These are phyloP conservation scores for Graphilbum sp. DNA, from an alignment of 2,329 filamentous ascomycete genomes.

Conservation along the genomic window DNA sequence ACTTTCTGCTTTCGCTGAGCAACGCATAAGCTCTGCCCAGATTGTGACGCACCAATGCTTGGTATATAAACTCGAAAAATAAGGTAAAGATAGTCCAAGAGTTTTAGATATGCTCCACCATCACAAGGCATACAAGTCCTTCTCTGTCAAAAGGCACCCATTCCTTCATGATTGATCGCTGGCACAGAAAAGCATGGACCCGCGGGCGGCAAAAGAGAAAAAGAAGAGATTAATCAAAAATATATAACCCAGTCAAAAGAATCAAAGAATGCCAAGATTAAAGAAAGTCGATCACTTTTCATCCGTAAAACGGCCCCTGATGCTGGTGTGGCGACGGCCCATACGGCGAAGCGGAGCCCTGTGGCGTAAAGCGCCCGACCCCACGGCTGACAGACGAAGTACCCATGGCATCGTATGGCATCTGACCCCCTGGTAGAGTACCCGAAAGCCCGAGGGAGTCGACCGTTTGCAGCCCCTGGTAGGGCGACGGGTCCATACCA, in stretches of 20 bases:
- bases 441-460: constrained; percentile 23
- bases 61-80: too few relatives aligned
- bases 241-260: too few relatives aligned
- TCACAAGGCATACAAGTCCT: too few relatives aligned
- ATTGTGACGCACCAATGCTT: too few relatives aligned
- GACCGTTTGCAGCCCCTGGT: constrained; percentile 15
- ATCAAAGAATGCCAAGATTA: background rate
- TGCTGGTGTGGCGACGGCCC: constrained; percentile 23
- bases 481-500: constrained; percentile 17
- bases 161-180: too few relatives aligned
- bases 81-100: too few relatives aligned
- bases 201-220: background rate
- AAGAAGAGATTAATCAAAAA: background rate
- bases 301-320: constrained; percentile 12
- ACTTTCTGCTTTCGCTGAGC: too few relatives aligned
- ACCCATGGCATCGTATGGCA: constrained; percentile 18
- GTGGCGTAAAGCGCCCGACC: constrained; percentile 20
- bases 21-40: too few relatives aligned
- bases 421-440: constrained; percentile 8
- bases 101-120: too few relatives aligned
- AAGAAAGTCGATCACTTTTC: background rate
- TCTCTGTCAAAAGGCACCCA: too few relatives aligned
- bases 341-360: constrained; percentile 27
- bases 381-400: constrained; percentile 15
- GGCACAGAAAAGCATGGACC: too few relatives aligned